Evolutionary conservation across 768 basidiomycete species (phyloP).

Genomic region (Lactarius evosmus): DNA sequence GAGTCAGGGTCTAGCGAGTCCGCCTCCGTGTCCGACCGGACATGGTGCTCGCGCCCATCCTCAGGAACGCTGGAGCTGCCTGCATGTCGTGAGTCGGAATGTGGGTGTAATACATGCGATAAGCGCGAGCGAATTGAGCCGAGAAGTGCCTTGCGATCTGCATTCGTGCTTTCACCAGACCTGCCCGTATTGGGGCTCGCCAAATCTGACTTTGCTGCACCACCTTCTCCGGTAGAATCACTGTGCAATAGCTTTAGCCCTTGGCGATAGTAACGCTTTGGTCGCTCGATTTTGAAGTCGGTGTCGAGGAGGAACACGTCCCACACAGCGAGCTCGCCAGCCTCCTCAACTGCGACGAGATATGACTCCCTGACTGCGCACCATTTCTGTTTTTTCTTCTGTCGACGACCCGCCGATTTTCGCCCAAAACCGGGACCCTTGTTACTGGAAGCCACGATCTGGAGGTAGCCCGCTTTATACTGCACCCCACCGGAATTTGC

Average conservation of each 20-base stretch:
- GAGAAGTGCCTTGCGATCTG: constrained; percentile 32
- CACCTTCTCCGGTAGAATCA: constrained; percentile 30
- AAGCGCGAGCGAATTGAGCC: constrained; percentile 47
- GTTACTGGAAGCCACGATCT: constrained; percentile 51
- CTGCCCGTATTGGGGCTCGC: constrained; percentile 14
- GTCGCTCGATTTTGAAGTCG: constrained; percentile 88
- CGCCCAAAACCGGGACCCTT: constrained; percentile 59
- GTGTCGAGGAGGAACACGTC: constrained; percentile 92
- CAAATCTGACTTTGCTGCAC: neutral
- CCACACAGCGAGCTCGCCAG: constrained; percentile 85
- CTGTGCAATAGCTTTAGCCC: constrained; percentile 66
- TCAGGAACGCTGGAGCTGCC: neutral
- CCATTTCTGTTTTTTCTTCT: constrained; percentile 74
- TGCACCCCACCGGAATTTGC: constrained; percentile 82
- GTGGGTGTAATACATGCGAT: constrained; percentile 11
- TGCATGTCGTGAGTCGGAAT: constrained; percentile 14
- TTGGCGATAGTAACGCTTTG: constrained; percentile 83
- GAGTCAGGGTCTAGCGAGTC: constrained; percentile 29
- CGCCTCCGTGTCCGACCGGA: constrained; percentile 16
- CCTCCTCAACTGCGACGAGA: constrained; percentile 80
- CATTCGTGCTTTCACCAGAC: constrained; percentile 35
- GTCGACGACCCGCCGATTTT: constrained; percentile 56
- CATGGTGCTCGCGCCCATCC: constrained; percentile 20
- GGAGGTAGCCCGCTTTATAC: constrained; percentile 85
- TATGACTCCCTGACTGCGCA: constrained; percentile 91